A percentile compares a stretch with the other conserved stretches of the same genome.
phyloP scores from a whole-genome alignment of 2,329 filamentous ascomycete genomes.

The Rutstroemia sp. region DNA sequence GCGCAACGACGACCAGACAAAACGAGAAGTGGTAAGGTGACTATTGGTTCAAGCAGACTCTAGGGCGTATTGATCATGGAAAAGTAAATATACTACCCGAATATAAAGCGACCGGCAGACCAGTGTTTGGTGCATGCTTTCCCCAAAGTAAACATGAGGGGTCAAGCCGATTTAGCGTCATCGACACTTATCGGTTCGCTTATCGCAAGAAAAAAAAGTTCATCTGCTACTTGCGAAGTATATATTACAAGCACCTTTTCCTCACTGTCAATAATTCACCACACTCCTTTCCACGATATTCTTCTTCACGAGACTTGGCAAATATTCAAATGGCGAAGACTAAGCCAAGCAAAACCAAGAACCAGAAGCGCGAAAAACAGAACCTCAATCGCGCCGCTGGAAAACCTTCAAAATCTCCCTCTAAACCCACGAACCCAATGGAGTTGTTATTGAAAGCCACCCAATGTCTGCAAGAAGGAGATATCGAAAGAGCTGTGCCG shows the following conservation, averaged over 20 bases:
- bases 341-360: constrained; percentile 27
- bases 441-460: constrained; percentile 26
- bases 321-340: constrained; percentile 28
- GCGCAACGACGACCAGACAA: not conserved
- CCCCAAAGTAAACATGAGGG: constrained; percentile 2
- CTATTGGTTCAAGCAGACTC: not conserved
- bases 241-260: not conserved
- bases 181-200: constrained; percentile 6
- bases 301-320: not conserved
- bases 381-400: constrained; percentile 22
- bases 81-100: too few relatives aligned
- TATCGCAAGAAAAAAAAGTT: constrained; percentile 10
- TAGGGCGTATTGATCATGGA: too few relatives aligned
- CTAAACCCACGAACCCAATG: constrained; percentile 19
- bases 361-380: constrained; percentile 24
- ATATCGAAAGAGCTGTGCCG: constrained; percentile 25
- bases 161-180: constrained; percentile 4
- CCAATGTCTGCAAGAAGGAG: constrained; percentile 26
- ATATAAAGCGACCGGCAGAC: not conserved
- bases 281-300: not conserved
- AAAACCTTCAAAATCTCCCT: constrained; percentile 19
- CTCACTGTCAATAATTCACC: not conserved
- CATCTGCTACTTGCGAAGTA: constrained; percentile 1
- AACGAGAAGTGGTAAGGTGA: not conserved
- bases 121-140: not conserved